Base-by-base conservation (phyloP, 495 filamentous ascomycete genomes). In the Penicillium samsonianum region DNA sequence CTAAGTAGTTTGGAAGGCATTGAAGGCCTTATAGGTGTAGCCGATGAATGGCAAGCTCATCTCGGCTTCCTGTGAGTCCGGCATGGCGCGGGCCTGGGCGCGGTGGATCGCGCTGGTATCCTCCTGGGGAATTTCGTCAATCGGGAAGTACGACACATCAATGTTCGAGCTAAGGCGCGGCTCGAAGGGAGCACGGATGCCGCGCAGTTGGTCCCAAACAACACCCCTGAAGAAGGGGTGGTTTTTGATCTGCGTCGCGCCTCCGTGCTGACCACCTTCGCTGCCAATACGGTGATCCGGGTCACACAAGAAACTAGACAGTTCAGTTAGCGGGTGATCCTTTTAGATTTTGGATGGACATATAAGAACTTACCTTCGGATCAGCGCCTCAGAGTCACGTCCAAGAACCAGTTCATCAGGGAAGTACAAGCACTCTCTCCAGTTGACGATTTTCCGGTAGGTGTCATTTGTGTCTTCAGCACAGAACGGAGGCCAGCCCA, bases 401-500 rank as follows among this genome's bases (percentile, higher is more conserved):
- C 89, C 89, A 23, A 99, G 79, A 35, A 87, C 85, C 65, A 96
- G 87, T 69, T 99, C 94, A 55, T 95, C 91, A 5, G 94, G 94
- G 82, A 99, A 98, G 76, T 96, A 96, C 3, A 99, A 81, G 45
- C 92, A 89, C 55, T 95, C 87, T 28, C 89, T 85, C 94, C 94
- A 99, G 77, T 97, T 95, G 61, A 99, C 90, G 65, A 99, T 99
- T 82, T 99, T 99, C 44, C 92, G 89, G 74, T 99, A 99, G 3
- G 94, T 98, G 65, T 99, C 94, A 67, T 92, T 92, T 37, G 90
- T 88, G 65, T 98, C 95, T 72, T 98, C 94, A 25, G 93, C 94
- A 65, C 94, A 99, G 85, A 99, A 99, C 5, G 94, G 94, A 51
- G 94, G 94, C 94, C 94, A 99, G 54, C 94, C 94, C 57, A 99